These are phyloP conservation scores for Fragilariopsis cylindrus DNA, from an alignment of 108 stramenopile species.

Conservation along the genomic window DNA sequence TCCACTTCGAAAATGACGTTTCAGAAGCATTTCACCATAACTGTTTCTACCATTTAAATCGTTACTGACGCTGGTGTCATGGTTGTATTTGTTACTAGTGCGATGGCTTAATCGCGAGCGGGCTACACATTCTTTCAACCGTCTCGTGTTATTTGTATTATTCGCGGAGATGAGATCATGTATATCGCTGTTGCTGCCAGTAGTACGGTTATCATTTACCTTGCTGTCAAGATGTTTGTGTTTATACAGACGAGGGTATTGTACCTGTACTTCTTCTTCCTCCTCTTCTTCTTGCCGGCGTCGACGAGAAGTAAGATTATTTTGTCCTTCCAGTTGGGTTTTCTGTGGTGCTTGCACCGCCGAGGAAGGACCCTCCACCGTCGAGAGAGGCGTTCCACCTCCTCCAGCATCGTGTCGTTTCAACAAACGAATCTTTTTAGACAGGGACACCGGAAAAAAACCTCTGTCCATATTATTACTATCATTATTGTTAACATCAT, in stretches of 20 bases:
- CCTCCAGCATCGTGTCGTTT: conserved; percentile 9
- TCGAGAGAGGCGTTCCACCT: neutral
- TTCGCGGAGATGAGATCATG: neutral
- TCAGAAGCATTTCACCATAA: neutral
- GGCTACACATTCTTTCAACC: neutral
- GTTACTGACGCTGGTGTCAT: neutral
- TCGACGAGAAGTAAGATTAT: neutral
- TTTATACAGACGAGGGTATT: neutral
- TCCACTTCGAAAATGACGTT: neutral
- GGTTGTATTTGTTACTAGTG: neutral
- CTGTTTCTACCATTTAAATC: neutral
- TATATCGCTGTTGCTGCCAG: neutral
- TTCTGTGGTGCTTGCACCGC: neutral
- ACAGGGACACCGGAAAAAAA: neutral
- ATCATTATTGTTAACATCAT: neutral
- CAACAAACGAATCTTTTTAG: neutral
- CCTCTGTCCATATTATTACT: neutral
- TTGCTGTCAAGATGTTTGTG: neutral
- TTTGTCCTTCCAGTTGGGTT: neutral
- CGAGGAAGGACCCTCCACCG: neutral
- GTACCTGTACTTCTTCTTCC: neutral
- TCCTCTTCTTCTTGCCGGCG: neutral
- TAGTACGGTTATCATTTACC: neutral
- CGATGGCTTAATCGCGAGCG: neutral
- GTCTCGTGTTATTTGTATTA: neutral